Base-by-base conservation (phyloP, 306 rosid species). In the Vicia faba region DNA sequence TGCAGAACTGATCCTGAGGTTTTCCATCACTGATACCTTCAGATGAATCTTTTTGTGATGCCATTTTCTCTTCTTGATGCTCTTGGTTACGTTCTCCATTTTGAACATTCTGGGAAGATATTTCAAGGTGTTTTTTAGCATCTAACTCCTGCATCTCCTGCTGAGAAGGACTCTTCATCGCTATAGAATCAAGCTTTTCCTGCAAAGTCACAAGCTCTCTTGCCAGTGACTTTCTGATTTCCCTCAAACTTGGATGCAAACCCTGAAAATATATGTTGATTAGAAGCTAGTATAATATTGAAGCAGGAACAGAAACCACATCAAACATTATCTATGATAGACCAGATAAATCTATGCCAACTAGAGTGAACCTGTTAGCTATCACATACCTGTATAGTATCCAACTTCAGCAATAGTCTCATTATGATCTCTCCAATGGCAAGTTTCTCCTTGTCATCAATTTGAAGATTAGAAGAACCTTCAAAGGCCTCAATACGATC, bases 211-310 rank as follows among this genome's bases (percentile, higher is more conserved):
- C 84, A 5, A 92, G 96, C 80, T 87, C 96, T 64, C 76, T 92
- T 10, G 92, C 98, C 80, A 92, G 70, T 7, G 98, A 84, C 76
- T 90, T 92, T 63, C 96, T 84, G 7, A 73, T 60, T 60, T 87
- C 98, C 75, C 96, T 89, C 5, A 76, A 57, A 75, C 75, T 82
- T 23, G 92, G 82, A 35, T 71, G 85, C 72, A 92, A 54, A 57
- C 95, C 95, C 98, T 92, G 77, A 69, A 55, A 55, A 69, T 50
- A 46, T 4, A 33, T 5, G 26, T 31, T 61, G 5, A 61, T 35
- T 25, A 16, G 26, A 2, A 13, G 16, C 66, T 5, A 64, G 31
- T 1, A 60, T 28, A n/a, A n/a, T 2, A 38, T 3, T 43, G 29
- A 57, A 55, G 33, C 11, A 41, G 15, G 3, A 36, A 23, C 11